Base-by-base conservation (phyloP, 805 yeast species). In the Zygotorulaspora sp. region DNA sequence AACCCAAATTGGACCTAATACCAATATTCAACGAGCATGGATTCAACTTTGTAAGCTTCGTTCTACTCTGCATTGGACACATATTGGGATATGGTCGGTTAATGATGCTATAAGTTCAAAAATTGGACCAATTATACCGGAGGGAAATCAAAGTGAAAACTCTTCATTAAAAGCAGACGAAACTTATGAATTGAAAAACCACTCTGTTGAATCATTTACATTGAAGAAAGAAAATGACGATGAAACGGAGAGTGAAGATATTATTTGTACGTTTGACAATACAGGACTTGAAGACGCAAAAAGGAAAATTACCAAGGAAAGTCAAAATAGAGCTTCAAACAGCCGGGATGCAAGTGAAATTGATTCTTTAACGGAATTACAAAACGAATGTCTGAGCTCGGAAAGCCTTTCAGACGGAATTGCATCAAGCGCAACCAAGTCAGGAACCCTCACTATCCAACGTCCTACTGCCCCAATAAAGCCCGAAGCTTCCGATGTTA, bases 51-150 rank as follows among this genome's bases (percentile, higher is more conserved):
- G 74, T 25, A 72, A 78, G 50, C 67, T 86, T 14, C 74, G 95
- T 37, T 74, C 76, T 28, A 80, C 82, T 54, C 68, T 89, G 47
- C 85, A 82, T 62, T 90, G 95, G 90, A 70, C 94, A 6, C 78
- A 86, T 46, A 60, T 81, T 15, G 97, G 97, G 5, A 71, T 79
- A 20, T 83, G 90, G 89, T 84, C 80, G 41, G 57, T 62, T 3
- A 71, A 66, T 21, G 59, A 56, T 40, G 35, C 58, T 4, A 35
- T 55, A 9, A 33, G 41, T 3, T 31, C 51, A 5, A 54, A 51
- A 19, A 41, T 62, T 10, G 58, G 56, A 2, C 66, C 66, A 5
- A 11, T 44, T 7, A 30, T 33, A n/a, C 33, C 36, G 5, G 28
- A 35, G 14, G 34, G 33, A 5, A 35, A 37, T 17, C 41, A 36